Evolutionary conservation across 768 basidiomycete species (phyloP).

Genomic region (Suillus hirtellus): DNA sequence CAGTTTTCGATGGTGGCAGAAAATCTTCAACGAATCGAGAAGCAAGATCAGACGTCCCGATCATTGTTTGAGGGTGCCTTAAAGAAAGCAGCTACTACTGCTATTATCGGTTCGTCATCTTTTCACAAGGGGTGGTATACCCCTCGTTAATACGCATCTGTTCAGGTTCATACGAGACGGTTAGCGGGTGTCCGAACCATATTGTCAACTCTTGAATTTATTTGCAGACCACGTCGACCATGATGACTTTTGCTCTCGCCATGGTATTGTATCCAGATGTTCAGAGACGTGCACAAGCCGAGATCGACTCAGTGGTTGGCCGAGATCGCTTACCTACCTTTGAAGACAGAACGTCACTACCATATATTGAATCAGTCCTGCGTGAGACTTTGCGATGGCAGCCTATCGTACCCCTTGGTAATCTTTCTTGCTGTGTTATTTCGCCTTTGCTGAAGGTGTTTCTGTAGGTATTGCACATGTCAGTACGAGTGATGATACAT

Average conservation of each 20-base stretch:
- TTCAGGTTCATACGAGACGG: constrained; percentile 25
- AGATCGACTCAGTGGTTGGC: constrained; percentile 18
- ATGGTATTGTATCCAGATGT: constrained; percentile 15
- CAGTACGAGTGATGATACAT: constrained; percentile 34
- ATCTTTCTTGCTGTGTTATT: neutral
- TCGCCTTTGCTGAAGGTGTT: neutral
- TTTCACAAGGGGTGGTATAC: neutral
- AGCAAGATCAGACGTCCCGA: constrained; percentile 6
- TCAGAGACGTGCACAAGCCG: constrained; percentile 20
- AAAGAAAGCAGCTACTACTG: constrained; percentile 15
- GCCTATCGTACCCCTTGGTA: neutral
- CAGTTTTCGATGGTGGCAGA: constrained; percentile 17
- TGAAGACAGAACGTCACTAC: neutral
- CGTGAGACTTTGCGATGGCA: constrained; percentile 4
- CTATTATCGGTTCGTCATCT: constrained; percentile 16
- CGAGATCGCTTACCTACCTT: neutral
- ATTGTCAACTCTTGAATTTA: neutral
- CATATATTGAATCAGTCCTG: neutral
- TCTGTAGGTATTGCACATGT: neutral
- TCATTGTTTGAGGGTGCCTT: constrained; percentile 10
- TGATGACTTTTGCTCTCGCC: constrained; percentile 10
- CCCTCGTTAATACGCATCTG: neutral
- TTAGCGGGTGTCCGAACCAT: constrained; percentile 3
- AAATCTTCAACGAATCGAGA: constrained; percentile 18
- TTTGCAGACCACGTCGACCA: constrained; percentile 13